These are phyloP conservation scores for Backusella macrospora DNA, from an alignment of 192 early-diverging fungal genomes.

Conservation along the genomic window DNA sequence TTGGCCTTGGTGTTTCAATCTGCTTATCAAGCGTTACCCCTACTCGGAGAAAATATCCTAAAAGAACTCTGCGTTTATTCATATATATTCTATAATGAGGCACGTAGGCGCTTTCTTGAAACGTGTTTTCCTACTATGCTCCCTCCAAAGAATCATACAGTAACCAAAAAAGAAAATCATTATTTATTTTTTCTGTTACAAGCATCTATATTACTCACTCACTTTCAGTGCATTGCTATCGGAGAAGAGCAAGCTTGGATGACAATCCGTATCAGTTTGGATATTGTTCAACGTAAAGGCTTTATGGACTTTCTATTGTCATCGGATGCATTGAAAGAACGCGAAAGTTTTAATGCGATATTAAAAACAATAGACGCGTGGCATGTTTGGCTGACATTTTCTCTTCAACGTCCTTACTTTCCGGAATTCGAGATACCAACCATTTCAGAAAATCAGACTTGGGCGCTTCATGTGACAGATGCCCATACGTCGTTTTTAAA, in stretches of 20 bases:
- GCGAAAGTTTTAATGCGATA: not conserved
- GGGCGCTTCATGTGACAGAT: not conserved
- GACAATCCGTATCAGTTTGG: slow-evolving; percentile 8
- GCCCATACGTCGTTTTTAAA: slow-evolving; percentile 18
- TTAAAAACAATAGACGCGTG: slow-evolving; percentile 12
- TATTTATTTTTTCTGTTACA: not conserved
- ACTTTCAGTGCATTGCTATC: slow-evolving; percentile 23
- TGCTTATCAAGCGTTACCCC: slow-evolving; percentile 4
- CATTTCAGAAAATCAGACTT: not conserved
- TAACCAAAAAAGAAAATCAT: not conserved
- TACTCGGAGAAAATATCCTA: not conserved
- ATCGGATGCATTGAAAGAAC: not conserved
- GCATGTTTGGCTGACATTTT: slow-evolving; percentile 19
- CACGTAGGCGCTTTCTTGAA: not conserved
- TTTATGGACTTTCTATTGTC: not conserved
- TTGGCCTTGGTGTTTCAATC: slow-evolving; percentile 15
- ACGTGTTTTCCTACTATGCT: not conserved
- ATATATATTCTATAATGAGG: slow-evolving; percentile 1
- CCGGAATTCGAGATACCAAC: not conserved
- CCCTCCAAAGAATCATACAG: no score
- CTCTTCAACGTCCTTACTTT: slow-evolving; percentile 3
- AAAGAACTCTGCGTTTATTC: slow-evolving; percentile 1
- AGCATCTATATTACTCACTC: slow-evolving; percentile 15
- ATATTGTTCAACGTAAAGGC: not conserved
- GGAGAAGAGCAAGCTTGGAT: slow-evolving; percentile 20